Conservation (phyloP, 345 rosid genomes). For the Luvunga scandens region DNA sequence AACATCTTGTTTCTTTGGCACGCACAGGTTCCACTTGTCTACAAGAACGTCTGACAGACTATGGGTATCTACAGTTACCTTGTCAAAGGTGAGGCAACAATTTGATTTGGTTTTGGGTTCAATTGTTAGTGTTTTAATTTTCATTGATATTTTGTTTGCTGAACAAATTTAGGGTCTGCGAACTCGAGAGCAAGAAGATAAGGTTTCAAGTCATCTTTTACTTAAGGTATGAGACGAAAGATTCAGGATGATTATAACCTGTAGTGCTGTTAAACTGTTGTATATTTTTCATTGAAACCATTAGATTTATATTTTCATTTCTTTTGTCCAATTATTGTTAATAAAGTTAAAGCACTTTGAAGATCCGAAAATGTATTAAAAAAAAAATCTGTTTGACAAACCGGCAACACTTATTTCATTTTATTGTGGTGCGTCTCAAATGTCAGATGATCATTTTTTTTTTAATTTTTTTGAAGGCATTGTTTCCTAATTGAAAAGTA, state of each 20-base stretch:
- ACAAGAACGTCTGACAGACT: constrained; percentile 62
- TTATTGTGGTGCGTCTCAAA: background rate
- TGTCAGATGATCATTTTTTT: background rate
- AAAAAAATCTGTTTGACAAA: background rate
- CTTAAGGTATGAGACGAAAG: constrained; percentile 54
- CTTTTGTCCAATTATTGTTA: background rate
- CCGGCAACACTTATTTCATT: background rate
- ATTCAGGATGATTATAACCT: background rate
- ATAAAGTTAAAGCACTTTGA: background rate
- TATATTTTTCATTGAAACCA: background rate
- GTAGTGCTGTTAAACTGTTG: background rate
- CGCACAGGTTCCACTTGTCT: constrained; percentile 65
- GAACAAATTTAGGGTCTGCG: constrained; percentile 52
- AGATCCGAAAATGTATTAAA: constrained; percentile 4
- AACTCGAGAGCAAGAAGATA: constrained; percentile 77
- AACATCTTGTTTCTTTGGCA: constrained; percentile 4
- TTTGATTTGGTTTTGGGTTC: constrained; percentile 6
- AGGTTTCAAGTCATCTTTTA: constrained; percentile 62
- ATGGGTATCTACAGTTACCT: constrained; percentile 61
- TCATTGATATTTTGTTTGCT: background rate
- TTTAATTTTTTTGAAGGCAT: background rate
- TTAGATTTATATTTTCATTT: background rate
- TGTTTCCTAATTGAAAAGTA: background rate
- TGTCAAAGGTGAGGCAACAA: constrained; percentile 52
- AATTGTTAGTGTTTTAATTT: background rate